Base-by-base conservation (phyloP, 148 eudicot genomes). In the Pouteria glomerata region DNA sequence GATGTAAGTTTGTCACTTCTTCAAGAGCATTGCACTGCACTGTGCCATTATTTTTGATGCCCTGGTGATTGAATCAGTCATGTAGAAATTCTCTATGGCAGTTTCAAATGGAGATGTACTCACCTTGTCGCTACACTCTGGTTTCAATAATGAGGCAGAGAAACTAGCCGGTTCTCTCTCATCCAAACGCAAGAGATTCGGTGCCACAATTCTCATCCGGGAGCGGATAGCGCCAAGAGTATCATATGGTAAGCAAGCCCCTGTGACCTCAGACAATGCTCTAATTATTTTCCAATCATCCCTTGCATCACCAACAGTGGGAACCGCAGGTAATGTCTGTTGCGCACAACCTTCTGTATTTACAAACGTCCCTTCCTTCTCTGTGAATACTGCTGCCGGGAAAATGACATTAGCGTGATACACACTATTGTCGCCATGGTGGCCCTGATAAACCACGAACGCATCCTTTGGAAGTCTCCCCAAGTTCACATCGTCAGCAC, bases 11-110 rank as follows among this genome's bases (percentile, higher is more conserved):
- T 21, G 68, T 87, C 65, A 91, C 75, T 91, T 87, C 86, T 92
- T 95, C 81, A 68, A 58, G 69, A 90, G 73, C 87, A 86, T 82
- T 1, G 97, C 80, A 73, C 92, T 88, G 76, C 99, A 95, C 62
- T 92, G 97, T 33, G 98, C 98, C 98, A 91, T 94, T 60, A 92
- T 91, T 88, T 95, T 95, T 34, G 99, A 95, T 26, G 99, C 99
- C 80, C 99, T 82, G 0, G 97, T 92, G 59, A 95, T 92, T 1
- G 99, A 51, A 73, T 95, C 93, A 0, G 99, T 95, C 99, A 95
- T 92, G 57, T 95, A 95, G 80, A 92, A 95, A 63, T 95, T 95
- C 76, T 95, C 94, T 27, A 95, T 74, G 27, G 87, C 84, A 53
- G 82, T 33, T 70, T 73, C 83, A 69, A 92, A 94, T 11, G 93